phyloP scores from a whole-genome alignment of 192 early-diverging fungal species.

The Chytriomyces hyalinus region DNA sequence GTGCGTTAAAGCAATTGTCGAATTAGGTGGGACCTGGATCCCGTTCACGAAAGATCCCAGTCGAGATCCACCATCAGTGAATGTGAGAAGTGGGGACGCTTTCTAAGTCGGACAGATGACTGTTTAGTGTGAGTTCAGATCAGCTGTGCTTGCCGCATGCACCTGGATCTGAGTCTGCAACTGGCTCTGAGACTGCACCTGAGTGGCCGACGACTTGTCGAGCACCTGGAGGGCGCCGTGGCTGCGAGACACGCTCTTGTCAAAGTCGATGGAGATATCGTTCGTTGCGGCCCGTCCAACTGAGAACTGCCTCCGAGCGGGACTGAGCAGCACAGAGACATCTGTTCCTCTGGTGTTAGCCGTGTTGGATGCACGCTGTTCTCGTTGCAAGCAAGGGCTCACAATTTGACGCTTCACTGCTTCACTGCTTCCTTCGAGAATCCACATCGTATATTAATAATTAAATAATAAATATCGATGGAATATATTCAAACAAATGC shows the following conservation, averaged over 20 bases:
- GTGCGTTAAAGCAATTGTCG: not conserved
- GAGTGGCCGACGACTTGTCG: not conserved
- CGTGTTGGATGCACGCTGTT: not conserved
- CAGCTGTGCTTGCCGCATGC: not conserved
- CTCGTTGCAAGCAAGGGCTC: not conserved
- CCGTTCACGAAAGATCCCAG: slow-evolving; percentile 25
- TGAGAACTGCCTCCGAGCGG: not conserved
- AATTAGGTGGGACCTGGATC: not conserved
- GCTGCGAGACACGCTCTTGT: slow-evolving; percentile 20
- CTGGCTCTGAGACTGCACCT: not conserved
- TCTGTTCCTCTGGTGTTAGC: not conserved
- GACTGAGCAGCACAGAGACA: not conserved
- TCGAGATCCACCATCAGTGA: slow-evolving; percentile 14
- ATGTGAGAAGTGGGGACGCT: not conserved
- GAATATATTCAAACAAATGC: too few relatives aligned
- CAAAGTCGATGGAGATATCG: slow-evolving; percentile 19
- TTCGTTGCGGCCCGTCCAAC: slow-evolving; percentile 4
- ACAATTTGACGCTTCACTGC: slow-evolving; percentile 4
- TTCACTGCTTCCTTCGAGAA: slow-evolving; percentile 5
- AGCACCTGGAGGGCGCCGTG: slow-evolving; percentile 6
- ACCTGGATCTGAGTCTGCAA: not conserved
- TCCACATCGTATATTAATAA: not conserved
- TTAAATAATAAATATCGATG: too few relatives aligned
- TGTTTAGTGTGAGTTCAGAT: too few relatives aligned
- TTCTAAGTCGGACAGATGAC: not conserved